phyloP scores from a whole-genome alignment of 106 monocot species.

The Phalaenopsis aphrodite region DNA sequence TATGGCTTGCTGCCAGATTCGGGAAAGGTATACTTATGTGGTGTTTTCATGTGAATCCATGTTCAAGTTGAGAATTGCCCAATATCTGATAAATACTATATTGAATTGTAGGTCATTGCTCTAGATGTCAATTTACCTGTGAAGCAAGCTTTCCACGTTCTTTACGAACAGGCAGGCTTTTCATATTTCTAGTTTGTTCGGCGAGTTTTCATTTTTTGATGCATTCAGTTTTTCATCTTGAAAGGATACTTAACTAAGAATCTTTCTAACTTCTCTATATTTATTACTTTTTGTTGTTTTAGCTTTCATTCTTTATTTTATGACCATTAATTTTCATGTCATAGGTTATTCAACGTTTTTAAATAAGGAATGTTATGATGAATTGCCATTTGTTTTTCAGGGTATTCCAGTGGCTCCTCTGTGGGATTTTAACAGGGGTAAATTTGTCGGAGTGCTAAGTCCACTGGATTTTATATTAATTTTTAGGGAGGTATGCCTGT shows the following conservation, averaged over 20 bases:
- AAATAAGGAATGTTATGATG: neutral
- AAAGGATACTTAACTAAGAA: neutral
- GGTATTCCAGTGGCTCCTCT: conserved; percentile 86
- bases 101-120: conserved; percentile 62
- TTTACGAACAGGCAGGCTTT: conserved; percentile 71
- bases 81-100: neutral
- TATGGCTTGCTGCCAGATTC: conserved; percentile 90
- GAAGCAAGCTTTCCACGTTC: conserved; percentile 94
- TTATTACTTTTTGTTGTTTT: neutral
- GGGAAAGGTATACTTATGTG: conserved; percentile 52
- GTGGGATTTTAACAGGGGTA: conserved; percentile 66
- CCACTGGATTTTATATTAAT: conserved; percentile 94
- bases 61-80: neutral
- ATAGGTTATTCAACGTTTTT: neutral
- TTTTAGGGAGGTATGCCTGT: conserved; percentile 59
- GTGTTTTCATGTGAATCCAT: neutral
- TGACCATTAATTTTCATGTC: neutral
- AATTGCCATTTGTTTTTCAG: conserved; percentile 32
- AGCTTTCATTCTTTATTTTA: neutral
- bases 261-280: neutral
- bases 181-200: conserved; percentile 1
- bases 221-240: neutral
- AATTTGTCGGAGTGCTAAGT: conserved; percentile 82
- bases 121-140: conserved; percentile 93
- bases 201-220: neutral